Evolutionary conservation across 305 asterid species (phyloP), one percentile per base, ranked within the genome.

Genomic region (Petunia hybrid): DNA sequence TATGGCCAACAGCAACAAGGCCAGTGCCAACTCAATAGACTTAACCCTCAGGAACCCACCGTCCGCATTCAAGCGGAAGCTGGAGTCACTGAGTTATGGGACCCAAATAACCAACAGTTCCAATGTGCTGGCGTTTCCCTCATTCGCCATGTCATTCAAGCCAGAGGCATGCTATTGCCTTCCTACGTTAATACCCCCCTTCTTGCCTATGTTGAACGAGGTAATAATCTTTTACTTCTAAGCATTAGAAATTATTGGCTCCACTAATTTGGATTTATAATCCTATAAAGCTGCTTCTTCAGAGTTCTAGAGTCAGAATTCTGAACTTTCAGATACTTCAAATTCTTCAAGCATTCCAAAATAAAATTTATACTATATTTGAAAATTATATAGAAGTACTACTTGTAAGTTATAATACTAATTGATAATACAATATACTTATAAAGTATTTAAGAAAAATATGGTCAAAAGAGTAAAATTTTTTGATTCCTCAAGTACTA

Each of bases 31-130:
- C 76, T 91, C 88, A 42, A 41, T 1, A 78, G 85, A 31, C 80
- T 93, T 87, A 85, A 85, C 56, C 85, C 93, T 4, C 88, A 46
- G 6, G 88, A 90, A 64, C 91, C 96, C 2, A 51, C 88, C 0
- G 69, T n/a, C 8, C 68, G 80, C 45, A 38, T 87, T 55, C 71
- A 84, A 55, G 88, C 96, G 0, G 96, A 93, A 66, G 97, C 88
- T 65, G 97, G 97, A 6, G 75, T 14, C 0, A 77, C 92, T 0
- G 93, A 91, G 82, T 83, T 85, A 79, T 91, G 91, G 91, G 91
- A 91, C 22, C 77, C 81, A 64, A 22, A 22, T 22, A 22, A 22
- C 31, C 31, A 22, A 22, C 31, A 22, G 31, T 22, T 22, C 31
- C 31, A 55, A 9, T 93, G 96, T 76, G 93, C 91, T 36, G 94